phyloP scores from a whole-genome alignment of 108 stramenopile genomes.

The Aureococcus anophagefferens region DNA sequence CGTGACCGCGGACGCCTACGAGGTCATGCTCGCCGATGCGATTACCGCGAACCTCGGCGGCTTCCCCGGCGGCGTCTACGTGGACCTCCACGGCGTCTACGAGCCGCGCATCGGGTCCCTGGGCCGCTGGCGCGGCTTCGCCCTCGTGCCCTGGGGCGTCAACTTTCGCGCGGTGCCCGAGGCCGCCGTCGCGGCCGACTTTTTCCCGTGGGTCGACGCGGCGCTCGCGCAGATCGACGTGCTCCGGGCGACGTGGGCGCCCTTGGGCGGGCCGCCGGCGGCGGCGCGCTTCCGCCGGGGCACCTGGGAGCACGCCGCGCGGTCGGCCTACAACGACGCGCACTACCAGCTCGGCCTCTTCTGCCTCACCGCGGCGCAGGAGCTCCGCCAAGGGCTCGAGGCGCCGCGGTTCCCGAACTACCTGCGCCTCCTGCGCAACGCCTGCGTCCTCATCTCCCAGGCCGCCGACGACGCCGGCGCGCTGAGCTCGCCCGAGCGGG shows the following conservation, averaged over 20 bases:
- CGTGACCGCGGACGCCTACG: neutral
- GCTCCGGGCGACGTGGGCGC: neutral
- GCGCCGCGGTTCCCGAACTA: neutral
- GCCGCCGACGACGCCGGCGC: neutral
- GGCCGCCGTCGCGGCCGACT: neutral
- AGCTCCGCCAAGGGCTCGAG: neutral
- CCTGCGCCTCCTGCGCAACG: neutral
- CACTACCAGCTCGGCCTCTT: constrained; percentile 13
- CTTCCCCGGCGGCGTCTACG: neutral
- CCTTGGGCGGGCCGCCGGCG: neutral
- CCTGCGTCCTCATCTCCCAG: neutral
- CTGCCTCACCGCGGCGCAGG: neutral
- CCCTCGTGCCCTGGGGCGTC: constrained; percentile 9
- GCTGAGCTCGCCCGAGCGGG: neutral
- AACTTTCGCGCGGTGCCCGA: neutral
- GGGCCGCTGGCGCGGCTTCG: neutral
- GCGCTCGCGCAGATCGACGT: neutral
- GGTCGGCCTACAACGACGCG: constrained; percentile 11
- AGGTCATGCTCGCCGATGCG: neutral
- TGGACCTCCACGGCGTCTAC: constrained; percentile 13
- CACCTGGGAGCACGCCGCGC: constrained; percentile 13
- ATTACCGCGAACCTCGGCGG: neutral
- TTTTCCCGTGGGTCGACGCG: neutral
- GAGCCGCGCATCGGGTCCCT: constrained; percentile 1
- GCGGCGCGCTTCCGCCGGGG: neutral